phyloP scores from a whole-genome alignment of 352 stramenopile species.

The Globisporangium sylvaticum region DNA sequence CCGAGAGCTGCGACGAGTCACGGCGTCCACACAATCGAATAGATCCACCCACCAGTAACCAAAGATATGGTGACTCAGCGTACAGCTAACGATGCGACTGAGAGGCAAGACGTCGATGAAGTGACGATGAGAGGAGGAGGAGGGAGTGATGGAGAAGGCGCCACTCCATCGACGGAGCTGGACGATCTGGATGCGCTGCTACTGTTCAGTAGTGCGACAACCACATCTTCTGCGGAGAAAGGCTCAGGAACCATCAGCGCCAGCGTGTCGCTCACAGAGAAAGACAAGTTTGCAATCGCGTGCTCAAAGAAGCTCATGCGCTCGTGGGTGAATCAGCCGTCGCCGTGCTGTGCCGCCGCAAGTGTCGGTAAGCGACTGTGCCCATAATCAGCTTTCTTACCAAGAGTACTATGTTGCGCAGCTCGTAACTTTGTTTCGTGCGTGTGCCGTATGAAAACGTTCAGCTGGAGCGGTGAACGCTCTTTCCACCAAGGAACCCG shows the following conservation, averaged over 20 bases:
- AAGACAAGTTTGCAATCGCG: constrained; percentile 2
- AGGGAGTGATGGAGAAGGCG: neutral
- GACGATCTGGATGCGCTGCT: constrained; percentile 1
- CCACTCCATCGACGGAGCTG: neutral
- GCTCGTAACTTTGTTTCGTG: neutral
- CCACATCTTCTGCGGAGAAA: neutral
- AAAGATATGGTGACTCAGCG: neutral
- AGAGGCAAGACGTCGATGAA: neutral
- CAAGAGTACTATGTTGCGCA: neutral
- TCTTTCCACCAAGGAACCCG: constrained; percentile 15
- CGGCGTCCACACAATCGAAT: neutral
- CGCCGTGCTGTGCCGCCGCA: constrained; percentile 62
- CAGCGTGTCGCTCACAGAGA: constrained; percentile 3
- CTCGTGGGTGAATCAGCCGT: constrained; percentile 59
- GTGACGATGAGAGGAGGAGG: neutral
- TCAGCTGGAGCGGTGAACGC: constrained; percentile 53
- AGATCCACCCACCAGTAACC: neutral
- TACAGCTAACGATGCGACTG: neutral
- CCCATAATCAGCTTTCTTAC: neutral
- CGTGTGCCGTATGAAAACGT: neutral
- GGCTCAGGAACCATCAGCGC: neutral
- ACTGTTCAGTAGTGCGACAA: neutral
- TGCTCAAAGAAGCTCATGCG: constrained; percentile 21
- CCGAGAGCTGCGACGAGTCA: constrained; percentile 1
- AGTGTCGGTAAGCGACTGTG: constrained; percentile 23